A percentile compares a stretch with the other conserved stretches of the same genome.
Evolutionary conservation across 176 grass and related monocot genomes (phyloP).

Genomic region (Themeda triandra): DNA sequence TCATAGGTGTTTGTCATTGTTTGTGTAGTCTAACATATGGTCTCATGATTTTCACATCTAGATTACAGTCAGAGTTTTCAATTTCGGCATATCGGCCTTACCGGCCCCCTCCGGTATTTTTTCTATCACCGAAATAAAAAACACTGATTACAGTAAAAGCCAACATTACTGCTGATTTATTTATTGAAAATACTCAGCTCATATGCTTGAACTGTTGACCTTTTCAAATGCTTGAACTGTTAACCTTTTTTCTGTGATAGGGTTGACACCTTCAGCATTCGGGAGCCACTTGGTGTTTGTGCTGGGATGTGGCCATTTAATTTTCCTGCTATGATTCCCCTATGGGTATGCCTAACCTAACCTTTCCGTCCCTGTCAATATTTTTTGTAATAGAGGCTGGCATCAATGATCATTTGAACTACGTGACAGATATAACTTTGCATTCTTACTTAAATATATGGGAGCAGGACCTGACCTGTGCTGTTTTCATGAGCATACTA

Average conservation of each 20-base stretch:
- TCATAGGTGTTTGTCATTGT: not conserved
- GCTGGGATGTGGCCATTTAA: slow-evolving; percentile 97
- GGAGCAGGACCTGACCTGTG: not conserved
- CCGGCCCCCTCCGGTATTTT: too few species aligned
- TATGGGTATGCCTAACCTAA: slow-evolving; percentile 67
- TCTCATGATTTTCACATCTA: slow-evolving; percentile 6
- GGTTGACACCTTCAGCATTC: slow-evolving; percentile 93
- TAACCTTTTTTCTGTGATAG: slow-evolving; percentile 1
- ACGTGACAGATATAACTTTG: not conserved
- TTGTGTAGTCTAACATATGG: not conserved
- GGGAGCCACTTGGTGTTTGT: slow-evolving; percentile 92
- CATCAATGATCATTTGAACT: not conserved
- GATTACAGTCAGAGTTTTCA: too few species aligned
- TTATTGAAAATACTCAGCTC: too few species aligned
- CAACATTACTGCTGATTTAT: too few species aligned
- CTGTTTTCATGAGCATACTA: slow-evolving; percentile 13
- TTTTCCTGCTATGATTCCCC: slow-evolving; percentile 98
- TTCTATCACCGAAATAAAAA: too few species aligned
- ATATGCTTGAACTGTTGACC: too few species aligned
- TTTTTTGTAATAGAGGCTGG: not conserved
- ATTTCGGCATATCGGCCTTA: too few species aligned
- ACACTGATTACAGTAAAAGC: too few species aligned
- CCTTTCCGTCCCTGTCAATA: slow-evolving; percentile 11
- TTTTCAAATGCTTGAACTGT: not conserved
- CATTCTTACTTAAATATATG: not conserved